These are phyloP conservation scores for Hypoxylon trugodes DNA, from an alignment of 495 filamentous ascomycete species.

Conservation along the genomic window DNA sequence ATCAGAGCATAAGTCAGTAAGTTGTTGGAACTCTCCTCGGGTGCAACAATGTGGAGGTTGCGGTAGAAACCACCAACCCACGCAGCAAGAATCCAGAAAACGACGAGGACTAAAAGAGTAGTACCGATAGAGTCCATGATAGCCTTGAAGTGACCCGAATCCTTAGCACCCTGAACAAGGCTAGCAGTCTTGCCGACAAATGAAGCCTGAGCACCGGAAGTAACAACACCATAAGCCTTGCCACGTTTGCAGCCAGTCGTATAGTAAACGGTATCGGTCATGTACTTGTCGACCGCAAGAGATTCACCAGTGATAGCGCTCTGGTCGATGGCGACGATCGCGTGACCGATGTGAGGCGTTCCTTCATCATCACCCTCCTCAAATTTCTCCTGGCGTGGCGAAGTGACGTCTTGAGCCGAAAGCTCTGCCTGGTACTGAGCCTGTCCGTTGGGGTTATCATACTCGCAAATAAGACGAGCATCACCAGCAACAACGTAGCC, in stretches of 20 bases:
- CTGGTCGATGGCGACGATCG: slow-evolving; percentile 87
- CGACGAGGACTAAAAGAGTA: slow-evolving; percentile 78
- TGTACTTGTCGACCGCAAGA: slow-evolving; percentile 84
- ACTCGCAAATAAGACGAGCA: slow-evolving; percentile 78
- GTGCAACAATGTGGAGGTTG: slow-evolving; percentile 71
- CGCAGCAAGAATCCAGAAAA: slow-evolving; percentile 77
- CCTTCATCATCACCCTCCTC: slow-evolving; percentile 64
- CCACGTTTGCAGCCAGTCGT: slow-evolving; percentile 89
- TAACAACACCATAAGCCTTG: slow-evolving; percentile 78
- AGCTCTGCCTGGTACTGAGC: slow-evolving; percentile 68
- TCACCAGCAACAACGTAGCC: slow-evolving; percentile 77
- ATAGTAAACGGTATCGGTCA: slow-evolving; percentile 77
- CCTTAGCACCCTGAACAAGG: slow-evolving; percentile 74
- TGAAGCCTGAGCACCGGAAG: slow-evolving; percentile 81
- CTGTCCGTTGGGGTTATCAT: slow-evolving; percentile 73
- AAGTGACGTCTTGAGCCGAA: slow-evolving; percentile 63
- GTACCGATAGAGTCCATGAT: slow-evolving; percentile 86
- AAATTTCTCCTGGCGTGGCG: slow-evolving; percentile 69
- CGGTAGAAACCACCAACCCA: slow-evolving; percentile 88
- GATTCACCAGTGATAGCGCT: slow-evolving; percentile 92
- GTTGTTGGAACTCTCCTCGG: slow-evolving; percentile 39
- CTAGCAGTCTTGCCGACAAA: slow-evolving; percentile 87
- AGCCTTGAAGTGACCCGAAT: slow-evolving; percentile 85
- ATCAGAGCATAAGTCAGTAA: slow-evolving; percentile 85
- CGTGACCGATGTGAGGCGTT: slow-evolving; percentile 70